Evolutionary conservation across 306 rosid genomes (phyloP).

Genomic region (Acacia melanoxylon): DNA sequence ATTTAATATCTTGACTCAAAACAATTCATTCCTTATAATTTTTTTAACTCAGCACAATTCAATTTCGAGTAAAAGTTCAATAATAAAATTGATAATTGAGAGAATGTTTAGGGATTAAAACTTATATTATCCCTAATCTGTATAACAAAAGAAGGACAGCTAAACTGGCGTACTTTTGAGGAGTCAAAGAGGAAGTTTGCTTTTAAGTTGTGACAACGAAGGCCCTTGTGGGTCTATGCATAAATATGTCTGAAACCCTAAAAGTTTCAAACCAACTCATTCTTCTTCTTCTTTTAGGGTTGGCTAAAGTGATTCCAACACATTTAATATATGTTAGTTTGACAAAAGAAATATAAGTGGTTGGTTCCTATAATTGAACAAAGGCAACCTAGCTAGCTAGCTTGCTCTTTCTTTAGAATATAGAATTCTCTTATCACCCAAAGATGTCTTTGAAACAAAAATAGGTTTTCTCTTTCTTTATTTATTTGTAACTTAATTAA

Average conservation of each 20-base stretch:
- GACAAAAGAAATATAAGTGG: not conserved
- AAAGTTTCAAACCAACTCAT: slow-evolving; percentile 1
- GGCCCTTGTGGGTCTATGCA: slow-evolving; percentile 24
- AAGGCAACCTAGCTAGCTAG: not conserved
- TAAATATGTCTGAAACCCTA: not conserved
- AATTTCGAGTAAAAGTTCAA: not conserved
- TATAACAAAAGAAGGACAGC: not conserved
- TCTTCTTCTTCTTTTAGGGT: not conserved
- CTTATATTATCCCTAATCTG: not conserved
- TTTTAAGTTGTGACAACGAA: slow-evolving; percentile 4
- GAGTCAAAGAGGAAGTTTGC: not conserved
- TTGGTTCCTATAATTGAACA: not conserved
- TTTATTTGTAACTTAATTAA: not conserved
- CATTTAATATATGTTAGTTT: not conserved
- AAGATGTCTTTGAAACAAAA: not conserved
- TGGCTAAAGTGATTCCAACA: not conserved
- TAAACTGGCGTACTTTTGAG: not conserved
- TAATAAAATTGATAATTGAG: not conserved
- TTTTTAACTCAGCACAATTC: not conserved
- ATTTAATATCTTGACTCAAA: too few species aligned
- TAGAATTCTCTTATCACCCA: not conserved
- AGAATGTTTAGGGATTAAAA: too few species aligned
- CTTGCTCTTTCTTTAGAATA: not conserved
- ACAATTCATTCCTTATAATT: too few species aligned
- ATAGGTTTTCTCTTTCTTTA: not conserved